phyloP scores from a whole-genome alignment of 345 rosid genomes.

The Anacardium occidentale region DNA sequence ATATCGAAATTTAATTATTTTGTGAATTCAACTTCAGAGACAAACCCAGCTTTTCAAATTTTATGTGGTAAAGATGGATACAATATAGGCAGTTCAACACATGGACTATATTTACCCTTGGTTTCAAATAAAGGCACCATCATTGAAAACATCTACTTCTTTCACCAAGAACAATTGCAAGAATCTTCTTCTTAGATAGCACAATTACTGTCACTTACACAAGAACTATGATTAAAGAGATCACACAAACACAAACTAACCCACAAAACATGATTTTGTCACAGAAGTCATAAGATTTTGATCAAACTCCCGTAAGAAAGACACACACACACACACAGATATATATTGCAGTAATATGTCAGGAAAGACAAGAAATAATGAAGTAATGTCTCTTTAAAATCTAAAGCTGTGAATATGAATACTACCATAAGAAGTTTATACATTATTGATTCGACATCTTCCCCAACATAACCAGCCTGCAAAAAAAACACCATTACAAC shows the following conservation, averaged over 20 bases:
- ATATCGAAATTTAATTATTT: not conserved
- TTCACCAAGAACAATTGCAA: not conserved
- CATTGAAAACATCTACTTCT: not conserved
- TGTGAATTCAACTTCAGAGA: not conserved
- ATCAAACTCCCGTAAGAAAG: not conserved
- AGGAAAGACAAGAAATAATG: slow-evolving; percentile 2
- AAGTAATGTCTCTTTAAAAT: not conserved
- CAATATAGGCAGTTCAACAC: not conserved
- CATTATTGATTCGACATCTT: slow-evolving; percentile 93
- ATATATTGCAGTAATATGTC: not conserved
- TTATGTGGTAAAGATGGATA: not conserved
- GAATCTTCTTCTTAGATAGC: not conserved
- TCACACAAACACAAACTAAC: not conserved
- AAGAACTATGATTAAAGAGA: not conserved
- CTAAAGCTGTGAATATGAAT: slow-evolving; percentile 1
- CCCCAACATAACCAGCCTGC: slow-evolving; percentile 98
- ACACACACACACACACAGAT: no score
- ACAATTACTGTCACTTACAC: not conserved
- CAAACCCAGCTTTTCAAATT: no score
- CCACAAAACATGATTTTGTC: not conserved
- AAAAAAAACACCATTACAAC: slow-evolving; percentile 19
- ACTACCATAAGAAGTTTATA: slow-evolving; percentile 77
- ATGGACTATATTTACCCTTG: not conserved
- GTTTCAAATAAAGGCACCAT: not conserved
- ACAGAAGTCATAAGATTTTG: not conserved